Percentiles rank a stretch among this genome's conserved stretches.
phyloP scores from a whole-genome alignment of 306 rosid genomes.

The Astragalus glycyphyllos region DNA sequence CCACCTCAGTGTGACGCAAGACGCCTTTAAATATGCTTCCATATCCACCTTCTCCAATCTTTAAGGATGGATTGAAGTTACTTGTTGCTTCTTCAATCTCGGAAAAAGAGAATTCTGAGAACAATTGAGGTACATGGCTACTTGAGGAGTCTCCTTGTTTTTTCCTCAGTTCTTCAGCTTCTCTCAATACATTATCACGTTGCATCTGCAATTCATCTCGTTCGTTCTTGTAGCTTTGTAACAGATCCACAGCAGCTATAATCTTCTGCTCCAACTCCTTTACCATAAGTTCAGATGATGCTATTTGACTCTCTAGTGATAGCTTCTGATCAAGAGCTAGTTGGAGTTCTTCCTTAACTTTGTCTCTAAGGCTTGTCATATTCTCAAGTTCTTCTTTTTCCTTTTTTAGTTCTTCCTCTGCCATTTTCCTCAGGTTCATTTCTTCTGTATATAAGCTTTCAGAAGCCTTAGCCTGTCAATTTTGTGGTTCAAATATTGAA shows the following conservation, averaged over 20 bases:
- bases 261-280: conserved; percentile 77
- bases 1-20: conserved; percentile 82
- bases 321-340: conserved; percentile 60
- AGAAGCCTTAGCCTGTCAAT: conserved; percentile 71
- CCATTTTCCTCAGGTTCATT: conserved; percentile 62
- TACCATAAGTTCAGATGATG: conserved; percentile 59
- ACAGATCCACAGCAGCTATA: conserved; percentile 72
- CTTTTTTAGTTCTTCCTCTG: conserved; percentile 63
- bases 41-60: conserved; percentile 97
- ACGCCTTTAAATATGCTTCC: conserved; percentile 80
- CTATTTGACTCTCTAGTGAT: conserved; percentile 74
- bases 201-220: conserved; percentile 72
- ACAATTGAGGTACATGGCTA: conserved; percentile 54
- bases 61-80: conserved; percentile 61
- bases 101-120: conserved; percentile 70
- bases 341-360: conserved; percentile 65
- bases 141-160: conserved; percentile 68
- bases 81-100: conserved; percentile 83
- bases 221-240: conserved; percentile 68
- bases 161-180: conserved; percentile 85
- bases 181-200: conserved; percentile 75
- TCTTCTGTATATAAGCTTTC: conserved; percentile 66
- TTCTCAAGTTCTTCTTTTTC: conserved; percentile 61
- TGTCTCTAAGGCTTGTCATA: conserved; percentile 53
- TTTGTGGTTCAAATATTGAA: conserved; percentile 15